phyloP scores from a whole-genome alignment of 1,139 yeast genomes.

The Saccharomyces pastorianus region DNA sequence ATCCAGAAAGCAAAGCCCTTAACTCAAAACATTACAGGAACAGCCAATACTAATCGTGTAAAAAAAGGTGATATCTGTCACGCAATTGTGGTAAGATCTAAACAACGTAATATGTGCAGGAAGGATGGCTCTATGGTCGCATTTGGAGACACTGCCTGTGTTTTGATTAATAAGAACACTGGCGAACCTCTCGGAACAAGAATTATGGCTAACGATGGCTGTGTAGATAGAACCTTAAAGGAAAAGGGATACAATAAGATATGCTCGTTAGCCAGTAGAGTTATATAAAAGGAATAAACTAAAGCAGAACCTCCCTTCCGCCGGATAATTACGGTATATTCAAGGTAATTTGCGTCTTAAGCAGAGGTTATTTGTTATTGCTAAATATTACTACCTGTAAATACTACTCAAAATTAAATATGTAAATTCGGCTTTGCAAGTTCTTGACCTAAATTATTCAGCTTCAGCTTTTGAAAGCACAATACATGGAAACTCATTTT shows the following conservation, averaged over 20 bases:
- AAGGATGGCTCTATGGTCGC: constrained; percentile 80
- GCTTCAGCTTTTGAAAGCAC: too few species aligned
- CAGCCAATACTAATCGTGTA: constrained; percentile 68
- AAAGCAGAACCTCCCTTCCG: too few species aligned
- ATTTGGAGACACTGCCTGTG: constrained; percentile 97
- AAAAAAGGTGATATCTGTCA: constrained; percentile 94
- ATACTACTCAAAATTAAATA: neutral
- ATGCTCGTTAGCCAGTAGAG: constrained; percentile 62
- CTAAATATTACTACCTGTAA: neutral
- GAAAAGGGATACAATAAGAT: constrained; percentile 80
- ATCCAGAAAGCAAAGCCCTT: constrained; percentile 85
- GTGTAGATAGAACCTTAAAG: constrained; percentile 85
- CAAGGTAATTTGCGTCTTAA: neutral
- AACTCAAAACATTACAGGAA: constrained; percentile 54
- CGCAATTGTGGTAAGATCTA: constrained; percentile 91
- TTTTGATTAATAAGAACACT: constrained; percentile 73
- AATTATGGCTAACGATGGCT: constrained; percentile 56
- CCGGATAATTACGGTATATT: neutral
- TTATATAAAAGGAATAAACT: constrained; percentile 13
- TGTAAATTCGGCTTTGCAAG: neutral
- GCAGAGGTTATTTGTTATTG: neutral
- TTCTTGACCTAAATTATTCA: too few species aligned
- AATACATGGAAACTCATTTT: too few species aligned
- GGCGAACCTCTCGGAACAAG: constrained; percentile 95
- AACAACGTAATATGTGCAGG: constrained; percentile 66